Base-by-base conservation (phyloP, 148 eudicot genomes). In the Oxyria digyna region DNA sequence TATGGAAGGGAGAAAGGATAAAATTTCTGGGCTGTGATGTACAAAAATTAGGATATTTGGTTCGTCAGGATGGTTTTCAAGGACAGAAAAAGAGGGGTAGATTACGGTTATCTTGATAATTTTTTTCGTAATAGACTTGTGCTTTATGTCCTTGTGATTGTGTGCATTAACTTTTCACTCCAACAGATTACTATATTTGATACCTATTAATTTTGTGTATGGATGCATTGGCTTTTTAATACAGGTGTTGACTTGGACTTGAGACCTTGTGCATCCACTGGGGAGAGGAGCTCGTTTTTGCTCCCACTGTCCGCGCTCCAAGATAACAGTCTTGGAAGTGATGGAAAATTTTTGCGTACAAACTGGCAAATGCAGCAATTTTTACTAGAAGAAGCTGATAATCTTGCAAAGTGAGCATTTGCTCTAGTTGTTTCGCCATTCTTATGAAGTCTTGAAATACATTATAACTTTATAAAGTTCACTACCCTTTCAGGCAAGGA, bases 281-380 rank as follows among this genome's bases (percentile, higher is more conserved):
- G 73, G 72, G 81, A 74, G 71, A 73, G 46, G 71, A 78, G 71
- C 67, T 42, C 81, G 41, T 74, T 73, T 73, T 21, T 71, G 62
- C 68, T 69, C 29, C 78, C 80, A 45, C 74, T 77, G 33, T 54
- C 29, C 74, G 75, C 73, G 68, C 48, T 69, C 67, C 26, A 42
- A 55, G 80, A 80, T 71, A 72, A 49, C 20, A 63, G 46, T 6
- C 80, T 82, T 75, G 75, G 75, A 64, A 70, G 76, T 23, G 72
- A 79, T 74, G 86, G 84, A 71, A 69, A 63, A 74, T 86, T 85
- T 81, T 78, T 90, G 76, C 91, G 87, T 74, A 72, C 97, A 76
- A 84, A 88, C 75, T 85, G 87, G 93, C 99, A 94, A 78, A 79
- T 90, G 72, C 96, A 94, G 66, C 96, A 96, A 59, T 94, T 82